Percentiles rank a stretch among this genome's conserved stretches.
phyloP scores from a whole-genome alignment of 2,329 filamentous ascomycete species.

The Pseudogymnoascus sp. region DNA sequence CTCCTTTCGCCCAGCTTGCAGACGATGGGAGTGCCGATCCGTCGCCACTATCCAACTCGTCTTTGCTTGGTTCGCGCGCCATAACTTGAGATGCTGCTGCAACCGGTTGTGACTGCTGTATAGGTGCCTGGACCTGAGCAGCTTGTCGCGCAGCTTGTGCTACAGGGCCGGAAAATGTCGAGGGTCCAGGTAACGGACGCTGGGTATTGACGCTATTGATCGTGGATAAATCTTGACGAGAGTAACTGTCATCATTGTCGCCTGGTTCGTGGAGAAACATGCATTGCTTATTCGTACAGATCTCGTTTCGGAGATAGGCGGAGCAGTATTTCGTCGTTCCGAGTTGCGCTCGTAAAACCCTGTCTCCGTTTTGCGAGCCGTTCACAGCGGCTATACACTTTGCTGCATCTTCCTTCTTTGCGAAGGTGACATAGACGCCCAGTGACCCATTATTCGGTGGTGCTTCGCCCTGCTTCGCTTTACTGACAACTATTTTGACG shows the following conservation, averaged over 20 bases:
- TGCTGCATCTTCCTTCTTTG: conserved; percentile 81
- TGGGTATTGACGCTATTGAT: conserved; percentile 83
- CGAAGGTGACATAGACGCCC: conserved; percentile 97
- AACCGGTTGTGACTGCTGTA: conserved; percentile 27
- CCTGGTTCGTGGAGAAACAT: conserved; percentile 98
- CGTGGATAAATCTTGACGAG: conserved; percentile 84
- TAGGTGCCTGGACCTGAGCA: conserved; percentile 30
- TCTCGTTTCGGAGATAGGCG: conserved; percentile 88
- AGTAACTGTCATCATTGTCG: conserved; percentile 97
- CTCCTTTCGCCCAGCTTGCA: conserved; percentile 81
- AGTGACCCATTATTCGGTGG: conserved; percentile 69
- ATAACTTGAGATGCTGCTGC: conserved; percentile 51
- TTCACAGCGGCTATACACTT: conserved; percentile 88
- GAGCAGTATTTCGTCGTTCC: conserved; percentile 99
- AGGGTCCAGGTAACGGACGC: conserved; percentile 49
- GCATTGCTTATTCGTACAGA: conserved; percentile 90
- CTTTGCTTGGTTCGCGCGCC: conserved; percentile 69
- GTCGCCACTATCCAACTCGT: conserved; percentile 66
- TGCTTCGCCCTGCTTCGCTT: conserved; percentile 61
- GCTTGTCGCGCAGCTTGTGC: conserved; percentile 48
- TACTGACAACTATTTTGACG: conserved; percentile 97
- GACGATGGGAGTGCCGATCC: conserved; percentile 86
- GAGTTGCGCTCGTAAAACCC: conserved; percentile 67
- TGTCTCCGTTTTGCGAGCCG: conserved; percentile 82
- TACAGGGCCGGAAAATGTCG: conserved; percentile 36